Evolutionary conservation across 371 early-diverging fungal species (phyloP), one percentile per base, ranked within the genome.

Genomic region (Mucor mucedo): DNA sequence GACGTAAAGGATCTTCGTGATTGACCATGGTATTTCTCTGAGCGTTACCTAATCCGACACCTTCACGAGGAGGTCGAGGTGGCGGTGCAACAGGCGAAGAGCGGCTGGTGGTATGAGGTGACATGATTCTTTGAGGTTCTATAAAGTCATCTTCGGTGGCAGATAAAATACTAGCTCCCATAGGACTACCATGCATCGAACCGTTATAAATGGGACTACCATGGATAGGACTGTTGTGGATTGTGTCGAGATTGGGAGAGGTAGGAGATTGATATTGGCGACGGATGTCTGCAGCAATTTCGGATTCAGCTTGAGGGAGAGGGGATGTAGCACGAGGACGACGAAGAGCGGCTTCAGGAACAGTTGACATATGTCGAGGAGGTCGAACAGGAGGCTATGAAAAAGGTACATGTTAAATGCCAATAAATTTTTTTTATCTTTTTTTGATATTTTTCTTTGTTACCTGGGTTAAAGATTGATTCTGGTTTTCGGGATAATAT

Each of bases 51-150:
- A 81, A 62, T n/a, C 75, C 72, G 6, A 82, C 82, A 27, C 82
- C 82, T 56, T 82, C 82, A n/a, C 79, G 76, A 5, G 82, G 76
- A 21, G 82, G 82, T 55, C 79, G 57, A 6, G 82, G 82, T 16
- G 82, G 82, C 13, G 82, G 78, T 9, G 72, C 47, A 50, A 13
- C 32, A 29, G 50, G 50, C 0, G 69, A 59, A 10, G 45, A 33
- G 2, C 28, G 28, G 13, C 32, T 57, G 1, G 28, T 35, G 33
- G 14, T 42, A 21, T 54, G 63, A 16, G 63, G 58, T 4, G 63
- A 30, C 52, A 64, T 41, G 10, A 50, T 41, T 33, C 44, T 41
- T 57, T 49, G 58, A 11, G 45, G 58, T 3, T 58, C 47, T 29
- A 44, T n/a, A 7, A 45, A 45, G 2, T 45, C 45, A 3, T 58